Evolutionary conservation across 345 rosid species (phyloP).

Genomic region (thale cress (Arabidopsis thaliana)): TAIR10.1 NC_003075.7:8486001-8486500

Average conservation of each 20-base stretch:
- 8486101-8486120: background rate
- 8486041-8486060: background rate
- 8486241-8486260: slow-evolving; percentile 45
- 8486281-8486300: slow-evolving; percentile 37
- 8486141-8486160: slow-evolving; percentile 28
- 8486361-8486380: slow-evolving; percentile 26
- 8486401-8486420: slow-evolving; percentile 34
- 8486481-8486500: slow-evolving; percentile 13
- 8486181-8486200: background rate
- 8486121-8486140: background rate
- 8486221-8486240: slow-evolving; percentile 34
- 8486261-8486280: slow-evolving; percentile 33
- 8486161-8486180: background rate
- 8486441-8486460: slow-evolving; percentile 44
- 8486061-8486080: background rate
- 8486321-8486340: slow-evolving; percentile 27
- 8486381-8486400: slow-evolving; percentile 25
- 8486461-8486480: background rate
- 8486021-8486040: slow-evolving; percentile 1
- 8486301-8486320: slow-evolving; percentile 52
- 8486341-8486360: slow-evolving; percentile 12
- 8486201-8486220: slow-evolving; percentile 35
- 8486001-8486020: background rate
- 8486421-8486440: slow-evolving; percentile 43
- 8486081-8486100: no score